phyloP scores from a whole-genome alignment of 192 early-diverging fungal genomes.

The Linnemannia zychae region DNA sequence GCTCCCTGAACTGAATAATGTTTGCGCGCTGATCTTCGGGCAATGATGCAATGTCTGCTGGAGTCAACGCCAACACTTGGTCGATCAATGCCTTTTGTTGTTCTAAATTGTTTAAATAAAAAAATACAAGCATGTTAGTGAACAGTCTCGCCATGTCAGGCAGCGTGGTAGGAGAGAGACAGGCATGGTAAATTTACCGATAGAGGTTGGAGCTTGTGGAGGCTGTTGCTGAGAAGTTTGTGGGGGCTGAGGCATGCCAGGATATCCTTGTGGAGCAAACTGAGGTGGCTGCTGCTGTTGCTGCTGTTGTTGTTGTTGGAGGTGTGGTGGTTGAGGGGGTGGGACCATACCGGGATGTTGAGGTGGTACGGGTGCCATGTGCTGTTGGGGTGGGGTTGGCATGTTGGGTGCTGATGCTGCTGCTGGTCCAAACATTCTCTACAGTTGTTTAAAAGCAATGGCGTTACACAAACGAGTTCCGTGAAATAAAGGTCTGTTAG shows the following conservation, averaged over 20 bases:
- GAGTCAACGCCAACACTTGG: constrained; percentile 85
- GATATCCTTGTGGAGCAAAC: constrained; percentile 34
- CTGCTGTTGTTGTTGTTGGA: constrained; percentile 19
- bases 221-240: constrained; percentile 20
- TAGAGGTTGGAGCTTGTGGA: constrained; percentile 24
- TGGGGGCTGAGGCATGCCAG: constrained; percentile 20
- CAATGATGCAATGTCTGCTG: constrained; percentile 83
- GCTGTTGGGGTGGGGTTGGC: constrained; percentile 37
- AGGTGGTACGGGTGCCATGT: constrained; percentile 37
- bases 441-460: neutral
- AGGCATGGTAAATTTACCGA: constrained; percentile 16
- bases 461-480: no score
- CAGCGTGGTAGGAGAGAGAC: neutral
- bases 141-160: no score
- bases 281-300: constrained; percentile 13
- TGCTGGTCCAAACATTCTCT: constrained; percentile 4
- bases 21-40: constrained; percentile 84
- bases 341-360: constrained; percentile 28
- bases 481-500: neutral
- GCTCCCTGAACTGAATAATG: constrained; percentile 68
- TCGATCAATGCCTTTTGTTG: constrained; percentile 82
- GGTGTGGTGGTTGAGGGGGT: constrained; percentile 38
- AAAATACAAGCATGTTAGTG: neutral
- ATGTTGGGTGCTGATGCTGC: constrained; percentile 15
- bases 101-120: constrained; percentile 41